These are phyloP conservation scores for Helotiales sp. DNA, from an alignment of 2,329 filamentous ascomycete genomes.

Conservation along the genomic window DNA sequence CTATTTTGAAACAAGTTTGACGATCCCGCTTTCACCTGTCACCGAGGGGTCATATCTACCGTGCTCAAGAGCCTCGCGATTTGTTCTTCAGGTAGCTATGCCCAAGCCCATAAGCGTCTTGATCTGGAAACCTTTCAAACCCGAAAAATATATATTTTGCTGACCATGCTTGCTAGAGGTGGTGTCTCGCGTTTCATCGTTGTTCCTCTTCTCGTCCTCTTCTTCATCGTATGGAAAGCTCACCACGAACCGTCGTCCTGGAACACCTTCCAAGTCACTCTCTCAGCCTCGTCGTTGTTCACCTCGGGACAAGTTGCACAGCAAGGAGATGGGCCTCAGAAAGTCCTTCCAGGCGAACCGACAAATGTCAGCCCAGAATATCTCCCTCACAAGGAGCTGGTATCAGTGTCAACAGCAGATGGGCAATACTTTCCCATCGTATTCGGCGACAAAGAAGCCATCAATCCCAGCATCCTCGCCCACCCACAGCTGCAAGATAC, in stretches of 20 bases:
- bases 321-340: conserved; percentile 2
- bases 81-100: neutral
- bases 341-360: neutral
- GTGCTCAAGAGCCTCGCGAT: conserved; percentile 11
- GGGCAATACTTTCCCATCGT: conserved; percentile 55
- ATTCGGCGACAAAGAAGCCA: conserved; percentile 49
- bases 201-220: conserved; percentile 9
- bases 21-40: neutral
- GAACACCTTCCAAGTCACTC: neutral
- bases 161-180: conserved; percentile 12
- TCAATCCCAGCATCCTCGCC: conserved; percentile 63
- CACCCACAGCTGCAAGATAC: conserved; percentile 54
- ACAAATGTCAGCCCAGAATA: conserved; percentile 11
- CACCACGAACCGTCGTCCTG: conserved; percentile 9
- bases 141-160: neutral
- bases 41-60: neutral
- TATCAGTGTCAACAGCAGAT: conserved; percentile 52
- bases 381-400: conserved; percentile 34
- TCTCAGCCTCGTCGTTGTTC: neutral
- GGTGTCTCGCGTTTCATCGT: conserved; percentile 1
- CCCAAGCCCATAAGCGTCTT: neutral
- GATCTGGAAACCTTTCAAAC: neutral
- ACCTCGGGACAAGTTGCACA: neutral
- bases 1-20: neutral
- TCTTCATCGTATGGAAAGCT: conserved; percentile 4